Base-by-base conservation (phyloP, 176 grass and related monocot species). In the Carex myosuroides region DNA sequence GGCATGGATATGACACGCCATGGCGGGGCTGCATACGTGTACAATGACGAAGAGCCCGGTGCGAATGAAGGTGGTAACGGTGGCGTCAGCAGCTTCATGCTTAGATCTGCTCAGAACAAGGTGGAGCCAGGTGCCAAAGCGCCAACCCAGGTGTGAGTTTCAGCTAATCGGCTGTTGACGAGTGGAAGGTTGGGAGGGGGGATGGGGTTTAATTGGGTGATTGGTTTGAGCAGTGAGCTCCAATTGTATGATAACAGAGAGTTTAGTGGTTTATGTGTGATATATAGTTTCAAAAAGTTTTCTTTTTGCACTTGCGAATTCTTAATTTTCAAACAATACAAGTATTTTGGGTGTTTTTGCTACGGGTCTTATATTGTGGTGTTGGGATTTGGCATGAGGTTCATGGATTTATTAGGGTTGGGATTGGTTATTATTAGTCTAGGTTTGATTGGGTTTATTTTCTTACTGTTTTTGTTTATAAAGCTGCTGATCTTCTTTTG, bases 1-100 rank as follows among this genome's bases (percentile, higher is more conserved):
- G 94, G 94, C 32, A 97, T 97, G 94, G 94, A 97, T 84, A 42
- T 83, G 13, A 97, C 94, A 2, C 32, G 87, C 1, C 94, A 97
- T 87, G 94, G 94, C 13, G 92, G 94, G 0, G 79, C 85, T 46
- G 94, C 90, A 0, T 97, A 97, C 83, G 90, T 86, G 8, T 97
- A 97, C 92, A 82, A 92, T 80, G 92, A 97, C 79, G 92, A 92
- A 56, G 92, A 91, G 42, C 61, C 84, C 13, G 67, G 29, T 44
- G 6, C 6, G 4, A n/a, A 54, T 26, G 30, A 46, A 13, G 87
- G n/a, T 9, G 22, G 3, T 39, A 39, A 76, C 55, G 48, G 26
- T 20, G 16, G 3, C 13, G 50, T 81, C 35, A 69, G 10, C 17
- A 50, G 52, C 17, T 81, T 80, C 54, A 4, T 24, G 30, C 30